Conservation (phyloP, 192 early-diverging fungal species). For the Backusella australiensis region DNA sequence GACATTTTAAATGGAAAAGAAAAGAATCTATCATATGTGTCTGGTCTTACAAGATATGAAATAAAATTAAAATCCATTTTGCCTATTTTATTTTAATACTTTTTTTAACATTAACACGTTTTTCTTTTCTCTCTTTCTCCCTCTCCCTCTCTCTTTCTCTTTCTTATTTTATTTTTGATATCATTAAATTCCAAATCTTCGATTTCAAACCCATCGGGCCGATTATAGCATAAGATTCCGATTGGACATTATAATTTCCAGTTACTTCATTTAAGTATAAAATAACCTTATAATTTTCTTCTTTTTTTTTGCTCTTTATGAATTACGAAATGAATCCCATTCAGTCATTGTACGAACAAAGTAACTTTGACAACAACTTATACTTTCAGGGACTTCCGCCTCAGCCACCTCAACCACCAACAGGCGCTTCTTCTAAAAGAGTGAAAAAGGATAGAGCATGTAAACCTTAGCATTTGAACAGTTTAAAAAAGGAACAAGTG, state of each 20-base stretch:
- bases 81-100: background rate
- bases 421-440: background rate
- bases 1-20: background rate
- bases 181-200: background rate
- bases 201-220: background rate
- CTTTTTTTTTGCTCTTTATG: background rate
- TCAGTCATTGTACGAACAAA: background rate
- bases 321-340: conserved; percentile 1
- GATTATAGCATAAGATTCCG: background rate
- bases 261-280: background rate
- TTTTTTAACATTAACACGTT: background rate
- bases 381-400: background rate
- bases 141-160: background rate
- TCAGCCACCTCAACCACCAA: background rate
- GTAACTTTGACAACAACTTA: background rate
- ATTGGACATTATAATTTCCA: background rate
- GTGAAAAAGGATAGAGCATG: conserved; percentile 14
- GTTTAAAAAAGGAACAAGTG: background rate
- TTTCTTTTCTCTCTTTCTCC: background rate
- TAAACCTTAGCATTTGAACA: background rate
- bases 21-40: background rate
- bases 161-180: background rate
- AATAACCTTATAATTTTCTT: background rate
- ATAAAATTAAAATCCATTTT: background rate
- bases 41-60: background rate